Conservation (phyloP, 768 basidiomycete species). For the Cystofilobasidium macerans region DNA sequence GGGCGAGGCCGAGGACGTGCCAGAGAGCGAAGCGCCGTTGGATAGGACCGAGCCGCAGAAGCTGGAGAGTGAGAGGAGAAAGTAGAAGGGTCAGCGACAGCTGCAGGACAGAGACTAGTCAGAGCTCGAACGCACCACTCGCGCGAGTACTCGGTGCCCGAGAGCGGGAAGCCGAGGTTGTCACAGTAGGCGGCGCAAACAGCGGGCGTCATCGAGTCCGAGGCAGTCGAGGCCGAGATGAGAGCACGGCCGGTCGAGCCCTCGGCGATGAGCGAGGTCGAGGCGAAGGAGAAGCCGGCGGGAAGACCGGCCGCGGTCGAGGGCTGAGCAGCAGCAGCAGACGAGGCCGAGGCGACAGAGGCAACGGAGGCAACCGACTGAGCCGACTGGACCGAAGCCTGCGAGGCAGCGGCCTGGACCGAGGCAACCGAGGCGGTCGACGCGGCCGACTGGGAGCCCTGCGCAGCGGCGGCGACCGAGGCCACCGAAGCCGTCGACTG, state of each 20-base stretch:
- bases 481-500: slow-evolving; percentile 2
- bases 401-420: background rate
- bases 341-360: background rate
- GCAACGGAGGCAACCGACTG: background rate
- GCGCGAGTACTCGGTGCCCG: background rate
- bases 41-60: slow-evolving; percentile 47
- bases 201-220: background rate
- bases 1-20: slow-evolving; percentile 27
- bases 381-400: background rate
- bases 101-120: background rate
- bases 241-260: slow-evolving; percentile 11
- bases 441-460: background rate
- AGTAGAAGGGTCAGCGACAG: background rate
- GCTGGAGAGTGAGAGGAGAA: slow-evolving; percentile 19
- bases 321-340: background rate
- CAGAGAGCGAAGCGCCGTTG: slow-evolving; percentile 39
- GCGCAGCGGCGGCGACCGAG: slow-evolving; percentile 12
- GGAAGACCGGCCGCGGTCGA: background rate
- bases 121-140: background rate
- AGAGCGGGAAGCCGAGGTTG: background rate
- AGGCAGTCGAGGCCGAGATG: background rate
- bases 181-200: background rate
- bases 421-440: slow-evolving; percentile 10
- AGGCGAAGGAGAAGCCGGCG: background rate
- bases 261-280: slow-evolving; percentile 7